phyloP scores from a whole-genome alignment of 805 yeast species.

The Saccharomycopsis microspora region DNA sequence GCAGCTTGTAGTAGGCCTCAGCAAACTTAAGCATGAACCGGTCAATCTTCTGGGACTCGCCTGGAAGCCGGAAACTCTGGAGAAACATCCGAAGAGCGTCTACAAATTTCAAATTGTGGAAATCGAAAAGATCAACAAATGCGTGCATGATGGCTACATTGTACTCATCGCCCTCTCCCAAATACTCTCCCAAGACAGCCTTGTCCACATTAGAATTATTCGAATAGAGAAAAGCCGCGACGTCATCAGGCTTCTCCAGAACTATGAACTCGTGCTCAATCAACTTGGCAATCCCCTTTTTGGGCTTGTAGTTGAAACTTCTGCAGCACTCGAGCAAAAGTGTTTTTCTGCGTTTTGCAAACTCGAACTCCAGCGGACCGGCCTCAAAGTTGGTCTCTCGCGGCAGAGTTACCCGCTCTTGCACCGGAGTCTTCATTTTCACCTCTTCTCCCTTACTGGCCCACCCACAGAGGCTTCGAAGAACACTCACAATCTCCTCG shows the following conservation, averaged over 20 bases:
- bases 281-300: constrained; percentile 60
- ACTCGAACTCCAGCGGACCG: constrained; percentile 79
- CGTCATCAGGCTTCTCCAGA: constrained; percentile 47
- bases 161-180: constrained; percentile 79
- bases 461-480: constrained; percentile 78
- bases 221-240: constrained; percentile 63
- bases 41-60: constrained; percentile 97
- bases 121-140: constrained; percentile 82
- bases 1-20: constrained; percentile 78
- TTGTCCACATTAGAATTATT: constrained; percentile 73
- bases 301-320: constrained; percentile 77
- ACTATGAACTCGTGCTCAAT: constrained; percentile 52
- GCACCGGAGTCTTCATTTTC: constrained; percentile 11
- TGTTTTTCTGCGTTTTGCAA: constrained; percentile 71
- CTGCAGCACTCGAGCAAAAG: constrained; percentile 67
- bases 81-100: constrained; percentile 78
- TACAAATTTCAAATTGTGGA: constrained; percentile 55
- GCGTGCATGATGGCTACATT: constrained; percentile 84
- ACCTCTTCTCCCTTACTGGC: constrained; percentile 47
- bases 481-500: constrained; percentile 67
- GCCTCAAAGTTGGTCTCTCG: constrained; percentile 24
- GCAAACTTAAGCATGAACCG: constrained; percentile 96
- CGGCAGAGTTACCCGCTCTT: constrained; percentile 22
- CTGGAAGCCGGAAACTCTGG: constrained; percentile 89
- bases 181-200: constrained; percentile 75